These are phyloP conservation scores for Penicillium brevicompactum DNA, from an alignment of 2,329 filamentous ascomycete species.

Conservation along the genomic window DNA sequence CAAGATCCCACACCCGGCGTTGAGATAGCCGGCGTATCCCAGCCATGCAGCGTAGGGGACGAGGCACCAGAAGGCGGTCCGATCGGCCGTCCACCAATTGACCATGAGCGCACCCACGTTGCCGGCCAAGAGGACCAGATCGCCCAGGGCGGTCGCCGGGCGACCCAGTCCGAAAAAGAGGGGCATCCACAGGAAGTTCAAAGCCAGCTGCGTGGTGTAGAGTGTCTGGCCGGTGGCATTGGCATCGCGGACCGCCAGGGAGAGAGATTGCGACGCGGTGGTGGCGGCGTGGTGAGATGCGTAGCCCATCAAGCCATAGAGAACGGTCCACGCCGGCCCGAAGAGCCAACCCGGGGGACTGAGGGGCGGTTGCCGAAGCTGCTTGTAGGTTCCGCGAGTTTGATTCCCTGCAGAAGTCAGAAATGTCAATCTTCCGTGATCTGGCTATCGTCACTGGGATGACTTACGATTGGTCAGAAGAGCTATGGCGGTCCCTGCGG, in stretches of 20 bases:
- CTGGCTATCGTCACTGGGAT: not conserved
- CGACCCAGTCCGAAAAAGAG: constrained; percentile 81
- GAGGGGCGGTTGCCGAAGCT: constrained; percentile 51
- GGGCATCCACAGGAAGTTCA: constrained; percentile 90
- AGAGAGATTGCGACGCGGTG: constrained; percentile 60
- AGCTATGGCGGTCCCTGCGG: constrained; percentile 26
- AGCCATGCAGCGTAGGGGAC: constrained; percentile 86
- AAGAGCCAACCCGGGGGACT: constrained; percentile 61
- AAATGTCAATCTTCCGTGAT: not conserved
- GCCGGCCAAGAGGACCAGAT: constrained; percentile 73
- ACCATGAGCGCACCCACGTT: constrained; percentile 73
- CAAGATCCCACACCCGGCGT: constrained; percentile 66
- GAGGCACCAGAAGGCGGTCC: constrained; percentile 71
- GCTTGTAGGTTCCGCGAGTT: constrained; percentile 40
- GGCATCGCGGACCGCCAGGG: constrained; percentile 58
- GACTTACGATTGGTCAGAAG: constrained; percentile 34
- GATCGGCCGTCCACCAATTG: constrained; percentile 74
- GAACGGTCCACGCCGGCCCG: constrained; percentile 59
- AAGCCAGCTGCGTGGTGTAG: constrained; percentile 80
- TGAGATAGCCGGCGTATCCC: constrained; percentile 83
- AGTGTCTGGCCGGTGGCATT: constrained; percentile 73
- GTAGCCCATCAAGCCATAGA: constrained; percentile 79
- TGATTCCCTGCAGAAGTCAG: constrained; percentile 26
- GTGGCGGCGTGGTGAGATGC: constrained; percentile 77
- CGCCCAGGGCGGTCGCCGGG: constrained; percentile 72